Evolutionary conservation across 1,284 basidiomycete genomes (phyloP), one percentile per base, ranked within the genome.

Genomic region (Ganoderma multipileum): DNA sequence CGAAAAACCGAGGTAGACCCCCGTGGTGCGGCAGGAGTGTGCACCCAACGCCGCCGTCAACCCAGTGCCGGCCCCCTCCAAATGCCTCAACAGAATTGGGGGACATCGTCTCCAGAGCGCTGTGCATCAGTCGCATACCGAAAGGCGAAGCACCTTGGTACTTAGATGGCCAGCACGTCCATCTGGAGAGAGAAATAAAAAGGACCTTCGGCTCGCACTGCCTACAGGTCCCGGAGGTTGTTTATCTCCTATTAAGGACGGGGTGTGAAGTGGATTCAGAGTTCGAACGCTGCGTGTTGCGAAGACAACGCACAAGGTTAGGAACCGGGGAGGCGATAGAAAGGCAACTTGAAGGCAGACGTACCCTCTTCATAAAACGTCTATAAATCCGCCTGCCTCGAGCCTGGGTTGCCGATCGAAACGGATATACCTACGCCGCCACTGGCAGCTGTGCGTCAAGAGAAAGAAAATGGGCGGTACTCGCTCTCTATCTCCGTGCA

Each of bases 191-290:
- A 39, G 18, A 50, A 23, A 12, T 26, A 47, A 47, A 47, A n/a
- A 47, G 23, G 47, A 26, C 47, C 20, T 23, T 12, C 2, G 20
- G 9, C 2, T 3, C 23, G 23, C 47, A 50, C 47, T 12, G n/a
- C n/a, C 47, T 12, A 50, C 47, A 83, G 71, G 26, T 81, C 81
- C 38, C 80, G 76, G 4, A 83, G 75, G 67, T 82, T 82, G 65
- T 79, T 79, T 62, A 82, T 80, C 68, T 83, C 82, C 79, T 79
- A 23, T 26, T 12, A 1, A 11, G 47, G 47, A 50, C 12, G n/a
- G 23, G 2, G n/a, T 23, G 47, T 50, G 47, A 3, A 11, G 16
- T 42, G 41, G 38, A 39, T 39, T 6, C 18, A n/a, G 20, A 8
- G 9, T 23, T 26, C 23, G 47, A 23, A 23, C 47, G 47, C 47